These are phyloP conservation scores for Xylaria sp. DNA, from an alignment of 2,329 filamentous ascomycete genomes.

Conservation along the genomic window DNA sequence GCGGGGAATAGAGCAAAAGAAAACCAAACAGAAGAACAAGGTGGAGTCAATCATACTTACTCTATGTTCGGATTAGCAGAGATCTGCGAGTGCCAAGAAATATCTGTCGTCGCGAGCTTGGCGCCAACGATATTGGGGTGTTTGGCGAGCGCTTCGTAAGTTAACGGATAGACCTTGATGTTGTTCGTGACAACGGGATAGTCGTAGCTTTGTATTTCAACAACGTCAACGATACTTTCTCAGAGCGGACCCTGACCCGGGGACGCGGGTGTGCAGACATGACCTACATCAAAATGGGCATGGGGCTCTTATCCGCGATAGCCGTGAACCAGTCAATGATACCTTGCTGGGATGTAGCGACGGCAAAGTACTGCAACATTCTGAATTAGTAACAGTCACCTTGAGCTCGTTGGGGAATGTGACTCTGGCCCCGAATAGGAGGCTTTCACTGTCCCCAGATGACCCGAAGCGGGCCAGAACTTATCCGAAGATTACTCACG, in stretches of 20 bases:
- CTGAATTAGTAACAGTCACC: conserved; percentile 13
- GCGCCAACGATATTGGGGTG: conserved; percentile 75
- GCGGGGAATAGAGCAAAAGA: neutral
- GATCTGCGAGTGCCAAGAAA: conserved; percentile 72
- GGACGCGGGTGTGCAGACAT: neutral
- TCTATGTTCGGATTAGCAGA: conserved; percentile 62
- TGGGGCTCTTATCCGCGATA: conserved; percentile 68
- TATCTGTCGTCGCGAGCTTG: conserved; percentile 73
- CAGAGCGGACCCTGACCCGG: neutral
- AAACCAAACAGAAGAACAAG: neutral
- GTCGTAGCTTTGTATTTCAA: conserved; percentile 55
- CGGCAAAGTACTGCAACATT: conserved; percentile 64
- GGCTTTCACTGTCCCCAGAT: neutral
- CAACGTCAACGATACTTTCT: conserved; percentile 8
- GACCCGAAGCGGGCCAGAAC: neutral
- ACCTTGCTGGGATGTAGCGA: conserved; percentile 66
- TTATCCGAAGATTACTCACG: conserved; percentile 8
- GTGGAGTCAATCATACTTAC: conserved; percentile 58
- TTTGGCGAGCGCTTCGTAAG: conserved; percentile 66
- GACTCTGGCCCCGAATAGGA: neutral
- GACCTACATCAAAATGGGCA: conserved; percentile 70
- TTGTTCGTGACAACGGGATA: conserved; percentile 75
- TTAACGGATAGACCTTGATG: conserved; percentile 67
- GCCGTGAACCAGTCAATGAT: conserved; percentile 70
- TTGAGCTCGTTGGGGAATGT: neutral